Base-by-base conservation (phyloP, 176 grass and related monocot species). In the Microstegium vimineum region DNA sequence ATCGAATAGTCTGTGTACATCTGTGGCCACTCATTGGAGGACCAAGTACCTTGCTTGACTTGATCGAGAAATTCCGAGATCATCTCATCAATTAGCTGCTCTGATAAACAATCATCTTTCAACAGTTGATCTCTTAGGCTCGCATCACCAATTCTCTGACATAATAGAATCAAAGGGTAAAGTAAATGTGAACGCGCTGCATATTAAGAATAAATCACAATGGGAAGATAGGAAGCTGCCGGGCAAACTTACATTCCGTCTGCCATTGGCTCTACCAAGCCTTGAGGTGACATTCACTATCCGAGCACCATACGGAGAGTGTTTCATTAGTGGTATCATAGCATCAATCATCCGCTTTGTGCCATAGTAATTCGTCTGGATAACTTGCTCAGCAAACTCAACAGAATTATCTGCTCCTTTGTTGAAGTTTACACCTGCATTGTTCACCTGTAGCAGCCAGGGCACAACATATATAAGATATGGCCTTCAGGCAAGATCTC, bases 371-470 rank as follows among this genome's bases (percentile, higher is more conserved):
- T 95, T 99, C 45, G 96, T 93, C 63, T 86, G 10, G 14, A 99
- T 89, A 66, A 98, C 96, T 75, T 87, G 47, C 38, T 93, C 89
- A 66, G 93, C 84, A 62, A 91, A 95, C 49, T 90, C 91, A 73
- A 98, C 91, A 61, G 93, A 93, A 73, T 95, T 98, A 77, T 90
- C 83, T 43, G 89, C 47, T 62, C 96, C 96, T 76, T 62, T 88
- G 38, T 95, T 98, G 83, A 98, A 98, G 84, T 98, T 98, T 11
- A 95, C 90, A 62, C 93, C 96, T 82, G 90, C 96, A 93, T 95
- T 95, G 80, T 98, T 98, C 62, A 98, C 80, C 96, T 95, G 85
- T 74, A 86, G 66, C 25, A 86, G 66, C 25, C 33, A 65, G 76
- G 65, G 80, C 78, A 86, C 2, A 46, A 64, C 12, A 81, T 18